phyloP scores from a whole-genome alignment of 495 filamentous ascomycete species.

The Penicillium chermesinum region DNA sequence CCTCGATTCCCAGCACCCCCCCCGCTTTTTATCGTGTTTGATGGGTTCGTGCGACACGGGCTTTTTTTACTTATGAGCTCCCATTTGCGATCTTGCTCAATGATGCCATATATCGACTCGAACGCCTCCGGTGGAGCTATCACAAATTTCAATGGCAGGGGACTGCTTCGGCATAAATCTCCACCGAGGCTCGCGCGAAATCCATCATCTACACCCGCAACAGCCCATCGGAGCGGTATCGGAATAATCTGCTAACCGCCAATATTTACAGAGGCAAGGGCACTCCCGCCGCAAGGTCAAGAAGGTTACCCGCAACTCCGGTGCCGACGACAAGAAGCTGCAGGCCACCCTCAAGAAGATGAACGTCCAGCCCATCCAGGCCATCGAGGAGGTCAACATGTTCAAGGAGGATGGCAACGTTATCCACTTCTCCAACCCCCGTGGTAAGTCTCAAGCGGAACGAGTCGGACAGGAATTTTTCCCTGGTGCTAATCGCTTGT shows the following conservation, averaged over 20 bases:
- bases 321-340: constrained; percentile 98
- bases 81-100: no score
- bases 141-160: no score
- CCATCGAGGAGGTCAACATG: constrained; percentile 99
- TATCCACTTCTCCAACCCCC: constrained; percentile 96
- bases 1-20: constrained; percentile 1
- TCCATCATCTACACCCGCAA: not conserved
- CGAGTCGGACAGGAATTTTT: not conserved
- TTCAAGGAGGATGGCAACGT: constrained; percentile 99
- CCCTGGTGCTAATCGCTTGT: no score
- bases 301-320: constrained; percentile 87
- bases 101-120: no score
- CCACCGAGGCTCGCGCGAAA: no score
- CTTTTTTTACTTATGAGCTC: no score
- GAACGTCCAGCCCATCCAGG: constrained; percentile 95
- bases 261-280: constrained; percentile 84
- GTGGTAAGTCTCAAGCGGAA: constrained; percentile 57
- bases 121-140: no score
- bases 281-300: constrained; percentile 94
- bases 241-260: constrained; percentile 10
- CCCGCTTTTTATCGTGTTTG: constrained; percentile 1
- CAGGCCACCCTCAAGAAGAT: constrained; percentile 92
- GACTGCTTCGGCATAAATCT: no score
- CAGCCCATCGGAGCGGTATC: not conserved
- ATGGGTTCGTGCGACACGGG: constrained; percentile 9